Conservation (phyloP, 2,329 filamentous ascomycete species). For the Aureobasidium sp. region DNA sequence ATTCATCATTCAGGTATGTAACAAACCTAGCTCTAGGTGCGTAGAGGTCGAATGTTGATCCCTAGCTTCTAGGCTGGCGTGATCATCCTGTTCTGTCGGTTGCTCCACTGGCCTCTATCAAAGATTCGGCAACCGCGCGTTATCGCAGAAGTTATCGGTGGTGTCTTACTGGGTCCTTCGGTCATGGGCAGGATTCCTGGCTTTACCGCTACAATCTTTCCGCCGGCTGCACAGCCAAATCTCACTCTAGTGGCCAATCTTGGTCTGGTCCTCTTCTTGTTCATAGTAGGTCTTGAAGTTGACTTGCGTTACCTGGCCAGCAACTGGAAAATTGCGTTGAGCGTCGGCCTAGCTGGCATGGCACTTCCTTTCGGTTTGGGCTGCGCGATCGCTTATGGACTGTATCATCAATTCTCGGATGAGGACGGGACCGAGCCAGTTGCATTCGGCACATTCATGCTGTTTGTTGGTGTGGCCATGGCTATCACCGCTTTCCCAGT, state of each 20-base stretch:
- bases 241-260: conserved; percentile 74
- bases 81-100: conserved; percentile 67
- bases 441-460: conserved; percentile 55
- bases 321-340: conserved; percentile 74
- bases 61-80: conserved; percentile 52
- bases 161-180: conserved; percentile 77
- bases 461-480: conserved; percentile 89
- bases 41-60: neutral
- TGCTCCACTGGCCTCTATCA: conserved; percentile 69
- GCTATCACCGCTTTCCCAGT: conserved; percentile 89
- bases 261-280: conserved; percentile 76
- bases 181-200: conserved; percentile 80
- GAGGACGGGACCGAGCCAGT: conserved; percentile 52
- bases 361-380: conserved; percentile 75
- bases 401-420: conserved; percentile 65
- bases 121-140: conserved; percentile 73
- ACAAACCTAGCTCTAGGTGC: neutral
- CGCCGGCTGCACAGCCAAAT: conserved; percentile 63
- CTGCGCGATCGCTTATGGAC: conserved; percentile 69
- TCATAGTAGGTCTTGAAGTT: conserved; percentile 81
- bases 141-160: conserved; percentile 79
- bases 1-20: conserved; percentile 65
- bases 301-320: conserved; percentile 68
- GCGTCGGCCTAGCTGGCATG: conserved; percentile 75
- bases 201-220: conserved; percentile 72